phyloP scores from a whole-genome alignment of 176 grass and related monocot species.

The Phoenix dactylifera region DNA sequence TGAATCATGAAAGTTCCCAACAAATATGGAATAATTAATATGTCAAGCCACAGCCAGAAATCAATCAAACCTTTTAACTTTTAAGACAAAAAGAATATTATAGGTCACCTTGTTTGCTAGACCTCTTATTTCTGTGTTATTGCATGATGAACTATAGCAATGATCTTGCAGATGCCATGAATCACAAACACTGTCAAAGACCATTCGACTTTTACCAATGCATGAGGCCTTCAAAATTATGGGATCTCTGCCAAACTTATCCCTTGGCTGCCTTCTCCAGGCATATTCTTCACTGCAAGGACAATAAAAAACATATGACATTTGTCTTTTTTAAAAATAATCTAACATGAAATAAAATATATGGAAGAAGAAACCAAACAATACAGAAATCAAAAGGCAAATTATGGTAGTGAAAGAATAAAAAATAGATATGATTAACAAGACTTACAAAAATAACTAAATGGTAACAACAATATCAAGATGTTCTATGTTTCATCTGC shows the following conservation, averaged over 20 bases:
- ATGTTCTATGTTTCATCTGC: too few species aligned
- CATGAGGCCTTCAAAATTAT: constrained; percentile 19
- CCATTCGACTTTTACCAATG: constrained; percentile 17
- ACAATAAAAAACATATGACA: background rate
- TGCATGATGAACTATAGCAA: constrained; percentile 25
- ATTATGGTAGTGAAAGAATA: too few species aligned
- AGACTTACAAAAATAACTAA: too few species aligned
- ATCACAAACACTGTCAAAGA: constrained; percentile 20
- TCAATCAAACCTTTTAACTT: too few species aligned
- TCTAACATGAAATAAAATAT: background rate
- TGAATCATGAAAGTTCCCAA: too few species aligned
- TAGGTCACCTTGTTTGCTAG: constrained; percentile 52
- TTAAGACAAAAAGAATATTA: too few species aligned
- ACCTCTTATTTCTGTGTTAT: constrained; percentile 50
- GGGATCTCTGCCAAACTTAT: constrained; percentile 3
- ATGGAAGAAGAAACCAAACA: background rate
- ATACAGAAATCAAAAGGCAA: background rate
- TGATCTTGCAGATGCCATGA: constrained; percentile 24
- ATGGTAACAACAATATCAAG: too few species aligned
- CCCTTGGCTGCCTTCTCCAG: constrained; percentile 17
- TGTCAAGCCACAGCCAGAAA: too few species aligned
- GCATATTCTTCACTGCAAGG: constrained; percentile 29
- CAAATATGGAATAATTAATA: too few species aligned
- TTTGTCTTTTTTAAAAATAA: too few species aligned
- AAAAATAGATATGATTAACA: too few species aligned